Percentiles rank a stretch among this genome's conserved stretches.
Evolutionary conservation across 768 basidiomycete genomes (phyloP).

Genomic region (Hypholoma fasciculare): DNA sequence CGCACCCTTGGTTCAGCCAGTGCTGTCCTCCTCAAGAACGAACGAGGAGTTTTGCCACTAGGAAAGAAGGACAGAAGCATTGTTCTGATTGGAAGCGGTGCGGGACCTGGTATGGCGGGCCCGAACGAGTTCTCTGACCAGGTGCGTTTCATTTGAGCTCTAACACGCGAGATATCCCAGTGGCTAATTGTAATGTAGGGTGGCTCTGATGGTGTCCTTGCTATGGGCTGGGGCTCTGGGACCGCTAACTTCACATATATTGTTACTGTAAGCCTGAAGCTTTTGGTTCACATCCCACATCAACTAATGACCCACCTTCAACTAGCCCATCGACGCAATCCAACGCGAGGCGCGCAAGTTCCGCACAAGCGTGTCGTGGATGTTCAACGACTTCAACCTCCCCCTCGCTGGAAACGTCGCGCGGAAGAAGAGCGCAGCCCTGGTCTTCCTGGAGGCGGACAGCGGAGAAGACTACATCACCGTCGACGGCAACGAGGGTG

Average conservation of each 20-base stretch:
- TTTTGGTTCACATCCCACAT: neutral
- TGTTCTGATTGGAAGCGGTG: slow-evolving; percentile 63
- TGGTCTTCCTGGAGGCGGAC: slow-evolving; percentile 83
- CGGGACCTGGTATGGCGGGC: slow-evolving; percentile 62
- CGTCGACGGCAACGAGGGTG: slow-evolving; percentile 78
- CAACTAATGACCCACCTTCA: neutral
- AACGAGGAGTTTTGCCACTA: slow-evolving; percentile 54
- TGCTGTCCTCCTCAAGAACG: slow-evolving; percentile 78
- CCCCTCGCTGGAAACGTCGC: slow-evolving; percentile 46
- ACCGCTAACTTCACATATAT: slow-evolving; percentile 80
- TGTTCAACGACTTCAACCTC: slow-evolving; percentile 70
- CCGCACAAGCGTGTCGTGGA: slow-evolving; percentile 65
- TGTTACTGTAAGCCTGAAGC: slow-evolving; percentile 51
- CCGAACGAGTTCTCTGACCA: slow-evolving; percentile 72
- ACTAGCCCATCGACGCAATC: slow-evolving; percentile 78
- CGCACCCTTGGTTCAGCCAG: slow-evolving; percentile 74
- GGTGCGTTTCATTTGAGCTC: slow-evolving; percentile 14
- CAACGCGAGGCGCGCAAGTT: slow-evolving; percentile 69
- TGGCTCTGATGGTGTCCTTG: slow-evolving; percentile 69
- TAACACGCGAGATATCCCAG: neutral
- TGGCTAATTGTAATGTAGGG: slow-evolving; percentile 27
- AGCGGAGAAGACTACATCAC: slow-evolving; percentile 85
- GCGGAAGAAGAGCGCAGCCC: slow-evolving; percentile 54
- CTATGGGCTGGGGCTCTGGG: slow-evolving; percentile 93
- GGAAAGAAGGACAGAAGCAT: slow-evolving; percentile 43